Percentiles rank a stretch among this genome's conserved stretches.
phyloP scores from a whole-genome alignment of 148 eudicot genomes.

The Cornus kousa region DNA sequence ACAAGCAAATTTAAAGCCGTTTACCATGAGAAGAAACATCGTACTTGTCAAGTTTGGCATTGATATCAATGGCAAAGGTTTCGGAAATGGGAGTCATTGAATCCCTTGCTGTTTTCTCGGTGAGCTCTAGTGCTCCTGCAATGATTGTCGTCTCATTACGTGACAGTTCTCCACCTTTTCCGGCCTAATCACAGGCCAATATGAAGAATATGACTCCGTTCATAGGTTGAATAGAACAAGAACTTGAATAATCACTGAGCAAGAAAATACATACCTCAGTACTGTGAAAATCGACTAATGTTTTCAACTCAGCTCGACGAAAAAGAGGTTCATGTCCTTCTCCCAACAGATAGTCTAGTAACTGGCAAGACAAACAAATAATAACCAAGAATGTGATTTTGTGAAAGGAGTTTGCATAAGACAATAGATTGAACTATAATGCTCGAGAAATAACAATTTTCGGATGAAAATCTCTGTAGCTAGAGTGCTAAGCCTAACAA shows the following conservation, averaged over 20 bases:
- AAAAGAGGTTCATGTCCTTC: constrained; percentile 44
- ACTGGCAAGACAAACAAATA: constrained; percentile 28
- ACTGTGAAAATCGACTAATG: constrained; percentile 57
- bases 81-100: constrained; percentile 45
- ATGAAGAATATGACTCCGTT: neutral
- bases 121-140: constrained; percentile 48
- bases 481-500: neutral
- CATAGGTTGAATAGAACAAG: too few species aligned
- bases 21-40: neutral
- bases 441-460: neutral
- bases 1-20: neutral
- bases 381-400: neutral
- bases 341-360: constrained; percentile 55
- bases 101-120: constrained; percentile 45
- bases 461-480: neutral
- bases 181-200: constrained; percentile 29
- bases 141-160: constrained; percentile 51
- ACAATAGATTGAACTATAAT: too few species aligned
- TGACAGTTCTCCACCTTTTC: constrained; percentile 56
- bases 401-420: neutral
- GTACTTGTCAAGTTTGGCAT: constrained; percentile 44
- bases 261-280: constrained; percentile 32
- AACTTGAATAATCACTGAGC: too few species aligned
- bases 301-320: constrained; percentile 59
- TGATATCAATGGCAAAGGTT: constrained; percentile 43